A percentile compares a stretch with the other conserved stretches of the same genome.
phyloP scores from a whole-genome alignment of 305 asterid genomes.

The Fraxinus velutina region DNA sequence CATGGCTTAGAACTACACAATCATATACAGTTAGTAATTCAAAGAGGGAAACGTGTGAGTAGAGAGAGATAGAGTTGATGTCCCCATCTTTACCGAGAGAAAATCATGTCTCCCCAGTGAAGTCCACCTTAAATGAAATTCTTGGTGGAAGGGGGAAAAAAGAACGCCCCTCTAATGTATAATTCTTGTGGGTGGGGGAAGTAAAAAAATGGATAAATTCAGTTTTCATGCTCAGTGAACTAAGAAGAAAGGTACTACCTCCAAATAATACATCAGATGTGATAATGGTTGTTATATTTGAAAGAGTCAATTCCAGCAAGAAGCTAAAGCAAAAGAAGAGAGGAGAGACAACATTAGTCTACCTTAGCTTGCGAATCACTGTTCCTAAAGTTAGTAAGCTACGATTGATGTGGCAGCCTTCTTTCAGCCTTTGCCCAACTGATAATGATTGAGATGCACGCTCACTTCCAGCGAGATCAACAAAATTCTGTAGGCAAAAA shows the following conservation, averaged over 20 bases:
- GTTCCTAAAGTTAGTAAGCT: conserved; percentile 90
- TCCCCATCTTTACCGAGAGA: background rate
- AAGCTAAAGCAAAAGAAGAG: background rate
- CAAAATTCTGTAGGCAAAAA: conserved; percentile 74
- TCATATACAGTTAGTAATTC: background rate
- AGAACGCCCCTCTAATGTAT: background rate
- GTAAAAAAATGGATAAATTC: background rate
- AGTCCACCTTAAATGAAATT: background rate
- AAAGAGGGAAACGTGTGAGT: background rate
- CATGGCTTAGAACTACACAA: background rate
- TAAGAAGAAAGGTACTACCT: conserved; percentile 7
- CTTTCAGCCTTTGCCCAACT: conserved; percentile 91
- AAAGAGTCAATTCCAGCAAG: conserved; percentile 1
- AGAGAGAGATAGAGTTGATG: background rate
- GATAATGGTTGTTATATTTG: background rate
- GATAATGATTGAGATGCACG: conserved; percentile 94
- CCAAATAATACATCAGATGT: background rate
- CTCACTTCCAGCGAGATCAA: conserved; percentile 99
- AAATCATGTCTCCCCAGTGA: background rate
- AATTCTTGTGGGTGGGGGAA: background rate
- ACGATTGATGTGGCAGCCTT: conserved; percentile 98
- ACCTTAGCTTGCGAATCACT: conserved; percentile 98
- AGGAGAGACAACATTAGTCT: conserved; percentile 19
- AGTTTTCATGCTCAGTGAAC: background rate
- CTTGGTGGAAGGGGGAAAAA: background rate